A percentile compares a stretch with the other conserved stretches of the same genome.
phyloP scores from a whole-genome alignment of 2,329 filamentous ascomycete genomes.

The Colletotrichum incanum region DNA sequence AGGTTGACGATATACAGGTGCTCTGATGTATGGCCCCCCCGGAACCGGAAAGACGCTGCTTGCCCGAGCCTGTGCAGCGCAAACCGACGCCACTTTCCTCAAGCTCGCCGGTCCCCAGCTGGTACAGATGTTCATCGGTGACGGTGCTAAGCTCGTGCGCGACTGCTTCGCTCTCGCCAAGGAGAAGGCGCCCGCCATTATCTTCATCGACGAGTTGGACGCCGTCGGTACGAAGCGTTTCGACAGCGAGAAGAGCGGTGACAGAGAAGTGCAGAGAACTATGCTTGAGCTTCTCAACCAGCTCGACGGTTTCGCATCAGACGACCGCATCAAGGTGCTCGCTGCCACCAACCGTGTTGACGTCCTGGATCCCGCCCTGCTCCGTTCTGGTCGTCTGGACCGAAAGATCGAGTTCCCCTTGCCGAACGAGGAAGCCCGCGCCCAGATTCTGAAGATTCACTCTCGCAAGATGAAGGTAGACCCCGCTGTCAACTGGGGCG shows the following conservation, averaged over 20 bases:
- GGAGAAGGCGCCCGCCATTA: slow-evolving; percentile 98
- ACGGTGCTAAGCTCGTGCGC: slow-evolving; percentile 96
- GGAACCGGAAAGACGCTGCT: slow-evolving; percentile 93
- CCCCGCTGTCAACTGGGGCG: slow-evolving; percentile 93
- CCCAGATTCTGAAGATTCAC: slow-evolving; percentile 97
- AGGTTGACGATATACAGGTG: slow-evolving; percentile 71
- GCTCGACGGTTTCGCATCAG: slow-evolving; percentile 96
- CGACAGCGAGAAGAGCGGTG: slow-evolving; percentile 97
- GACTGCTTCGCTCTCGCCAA: slow-evolving; percentile 98
- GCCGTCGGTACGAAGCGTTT: slow-evolving; percentile 99
- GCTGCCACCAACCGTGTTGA: slow-evolving; percentile 96
- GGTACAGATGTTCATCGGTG: slow-evolving; percentile 99
- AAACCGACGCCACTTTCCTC: slow-evolving; percentile 98
- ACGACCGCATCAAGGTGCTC: slow-evolving; percentile 96
- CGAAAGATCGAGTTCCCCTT: slow-evolving; percentile 99
- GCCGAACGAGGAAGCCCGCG: slow-evolving; percentile 96
- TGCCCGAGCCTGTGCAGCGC: slow-evolving; percentile 94
- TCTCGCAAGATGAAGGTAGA: slow-evolving; percentile 98
- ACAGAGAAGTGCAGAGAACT: slow-evolving; percentile 97
- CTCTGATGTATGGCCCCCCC: slow-evolving; percentile 96
- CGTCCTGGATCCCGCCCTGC: slow-evolving; percentile 90
- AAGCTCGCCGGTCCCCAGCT: slow-evolving; percentile 98
- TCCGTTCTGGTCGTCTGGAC: slow-evolving; percentile 93
- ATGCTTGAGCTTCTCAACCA: slow-evolving; percentile 99
- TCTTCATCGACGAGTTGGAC: slow-evolving; percentile 99